Conservation (phyloP, 495 filamentous ascomycete genomes). For the Thozetella sp. region DNA sequence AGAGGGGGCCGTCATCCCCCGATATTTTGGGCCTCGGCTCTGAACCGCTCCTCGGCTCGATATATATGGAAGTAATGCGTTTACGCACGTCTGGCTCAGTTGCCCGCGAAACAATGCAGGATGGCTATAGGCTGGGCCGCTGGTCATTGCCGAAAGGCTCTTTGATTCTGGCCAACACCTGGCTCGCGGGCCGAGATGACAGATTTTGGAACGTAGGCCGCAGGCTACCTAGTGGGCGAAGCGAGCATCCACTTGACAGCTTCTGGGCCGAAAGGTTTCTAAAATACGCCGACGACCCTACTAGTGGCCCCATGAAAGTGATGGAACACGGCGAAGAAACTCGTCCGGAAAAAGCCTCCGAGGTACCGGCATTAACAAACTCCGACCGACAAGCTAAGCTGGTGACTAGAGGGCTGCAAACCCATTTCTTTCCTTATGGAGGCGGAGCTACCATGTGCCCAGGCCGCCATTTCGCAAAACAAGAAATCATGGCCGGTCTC, state of each 20-base stretch:
- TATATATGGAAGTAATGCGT: slow-evolving; percentile 23
- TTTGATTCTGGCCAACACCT: slow-evolving; percentile 18
- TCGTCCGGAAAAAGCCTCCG: slow-evolving; percentile 1
- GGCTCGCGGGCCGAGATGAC: slow-evolving; percentile 18
- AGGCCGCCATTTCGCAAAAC: slow-evolving; percentile 41
- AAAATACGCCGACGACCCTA: slow-evolving; percentile 30
- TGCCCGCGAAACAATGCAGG: slow-evolving; percentile 12
- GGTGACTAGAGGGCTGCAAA: slow-evolving; percentile 14
- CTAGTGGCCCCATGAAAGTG: slow-evolving; percentile 27
- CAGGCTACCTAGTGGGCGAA: not conserved
- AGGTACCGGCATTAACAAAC: no score
- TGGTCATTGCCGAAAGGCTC: slow-evolving; percentile 17
- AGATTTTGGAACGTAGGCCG: slow-evolving; percentile 26
- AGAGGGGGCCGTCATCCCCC: not conserved
- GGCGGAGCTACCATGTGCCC: slow-evolving; percentile 42
- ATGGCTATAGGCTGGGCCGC: slow-evolving; percentile 17
- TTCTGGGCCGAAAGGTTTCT: slow-evolving; percentile 45
- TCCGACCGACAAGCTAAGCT: slow-evolving; percentile 19
- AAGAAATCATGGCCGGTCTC: slow-evolving; percentile 34
- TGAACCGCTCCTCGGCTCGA: slow-evolving; percentile 19
- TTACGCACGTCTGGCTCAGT: slow-evolving; percentile 12
- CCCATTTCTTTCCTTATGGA: slow-evolving; percentile 36
- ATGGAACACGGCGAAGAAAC: not conserved
- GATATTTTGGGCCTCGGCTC: slow-evolving; percentile 12
- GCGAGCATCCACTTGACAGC: slow-evolving; percentile 24